Evolutionary conservation across 345 rosid genomes (phyloP).

Genomic region (Cardamine resedifolia): DNA sequence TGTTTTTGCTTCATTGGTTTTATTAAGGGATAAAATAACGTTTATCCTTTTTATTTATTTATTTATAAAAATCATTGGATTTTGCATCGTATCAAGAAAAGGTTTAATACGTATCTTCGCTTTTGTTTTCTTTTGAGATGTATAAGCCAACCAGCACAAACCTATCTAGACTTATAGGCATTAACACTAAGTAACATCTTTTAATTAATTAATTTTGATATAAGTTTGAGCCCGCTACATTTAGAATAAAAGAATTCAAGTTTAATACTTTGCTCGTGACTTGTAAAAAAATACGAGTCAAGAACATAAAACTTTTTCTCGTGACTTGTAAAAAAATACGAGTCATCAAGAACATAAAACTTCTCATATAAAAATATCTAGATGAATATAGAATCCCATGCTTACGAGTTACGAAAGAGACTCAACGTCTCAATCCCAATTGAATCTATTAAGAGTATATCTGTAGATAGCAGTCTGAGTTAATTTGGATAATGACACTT

Average conservation of each 20-base stretch:
- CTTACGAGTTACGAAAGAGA: constrained; percentile 7
- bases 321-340: not conserved
- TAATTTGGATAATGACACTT: constrained; percentile 15
- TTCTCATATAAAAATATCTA: not conserved
- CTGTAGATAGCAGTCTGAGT: not conserved
- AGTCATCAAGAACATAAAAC: not conserved
- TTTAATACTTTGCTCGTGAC: not conserved
- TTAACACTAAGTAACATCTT: constrained; percentile 12
- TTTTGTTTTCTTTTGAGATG: constrained; percentile 34
- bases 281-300: not conserved
- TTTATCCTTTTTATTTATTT: not conserved
- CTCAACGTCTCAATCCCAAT: not conserved
- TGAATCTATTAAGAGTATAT: not conserved
- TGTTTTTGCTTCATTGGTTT: constrained; percentile 29
- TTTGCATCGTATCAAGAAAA: constrained; percentile 40
- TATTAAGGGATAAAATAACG: constrained; percentile 9
- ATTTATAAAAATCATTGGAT: constrained; percentile 10
- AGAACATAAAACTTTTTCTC: constrained; percentile 4
- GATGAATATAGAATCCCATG: not conserved
- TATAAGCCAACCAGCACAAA: constrained; percentile 32
- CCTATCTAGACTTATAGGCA: constrained; percentile 29
- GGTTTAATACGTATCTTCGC: constrained; percentile 35
- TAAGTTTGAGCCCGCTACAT: not conserved
- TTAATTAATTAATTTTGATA: not conserved
- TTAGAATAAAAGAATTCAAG: not conserved